Base-by-base conservation (phyloP, 1,284 basidiomycete genomes). In the Lignosus rhinocerotis region DNA sequence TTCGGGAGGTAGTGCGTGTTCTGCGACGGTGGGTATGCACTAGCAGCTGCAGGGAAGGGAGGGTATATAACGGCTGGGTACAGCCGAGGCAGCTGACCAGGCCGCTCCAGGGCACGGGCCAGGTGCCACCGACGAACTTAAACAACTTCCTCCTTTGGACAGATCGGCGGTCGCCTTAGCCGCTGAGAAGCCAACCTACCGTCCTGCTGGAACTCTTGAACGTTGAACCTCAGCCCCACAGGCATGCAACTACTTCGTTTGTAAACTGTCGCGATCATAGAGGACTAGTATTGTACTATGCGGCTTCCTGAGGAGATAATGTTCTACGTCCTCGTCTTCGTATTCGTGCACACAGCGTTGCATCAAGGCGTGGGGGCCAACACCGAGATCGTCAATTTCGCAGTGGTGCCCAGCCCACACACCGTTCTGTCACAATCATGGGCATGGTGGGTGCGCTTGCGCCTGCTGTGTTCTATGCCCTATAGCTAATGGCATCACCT, bases 311-410 rank as follows among this genome's bases (percentile, higher is more conserved):
- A 30, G 34, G 51, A 33, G 21, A 14, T 56, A 5, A 1, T 43
- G 3, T 25, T 21, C 17, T 44, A 32, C 11, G 19, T 44, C 6
- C 36, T 59, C 1, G 56, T 42, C n/a, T 36, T 53, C 9, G 43
- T 39, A 8, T n/a, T 53, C 6, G 43, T n/a, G 6, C 38, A 25
- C 25, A 25, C 25, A 25, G 25, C 2, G 4, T 25, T n/a, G 31
- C 3, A 11, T 2, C 21, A 16, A 25, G 14, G 42, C 9, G 52
- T 41, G 33, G 61, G 72, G 49, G 84, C 78, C 19, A 88, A 89
- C 71, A 89, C 87, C 33, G 86, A 89, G 72, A 87, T 88, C 57
- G 70, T 82, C 66, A 85, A 84, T 69, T 86, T 88, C 67, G 71
- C 69, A 30, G 74, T 76, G 32, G 66, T 68, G 19, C 64, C 71